Base-by-base conservation (phyloP, 2,329 filamentous ascomycete genomes). In the Claviceps sp. region DNA sequence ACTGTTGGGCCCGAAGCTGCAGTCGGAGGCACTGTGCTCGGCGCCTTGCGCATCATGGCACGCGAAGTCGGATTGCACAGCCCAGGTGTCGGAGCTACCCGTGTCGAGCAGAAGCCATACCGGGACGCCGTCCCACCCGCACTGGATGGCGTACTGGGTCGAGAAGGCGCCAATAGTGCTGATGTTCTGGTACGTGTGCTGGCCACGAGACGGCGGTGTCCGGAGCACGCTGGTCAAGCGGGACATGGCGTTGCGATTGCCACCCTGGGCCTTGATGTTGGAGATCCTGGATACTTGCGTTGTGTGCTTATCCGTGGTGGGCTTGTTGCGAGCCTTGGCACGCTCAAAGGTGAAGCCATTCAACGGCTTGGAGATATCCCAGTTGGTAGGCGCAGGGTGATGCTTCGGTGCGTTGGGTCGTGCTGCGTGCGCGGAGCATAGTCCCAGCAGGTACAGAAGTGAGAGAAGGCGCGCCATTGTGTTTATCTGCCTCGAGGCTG, bases 61-160 rank as follows among this genome's bases (percentile, higher is more conserved):
- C 44, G 61, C 59, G 55, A 75, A 75, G 34, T 66, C 64, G 1
- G 58, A 59, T 11, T 64, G 63, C 37, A 68, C 67, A 2, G 70
- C 67, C 74, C 74, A 78, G 1, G 74, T 77, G 55, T 78, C 75
- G 22, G 73, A 70, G 58, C 73, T 76, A 24, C 72, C 74, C 0
- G 74, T 76, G 56, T 77, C 74, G 47, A 78, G 64, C 13, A 75
- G 58, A 30, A 78, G 59, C 63, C 66, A 70, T 34, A 70, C 57
- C 0, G 65, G 63, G 7, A 60, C 60, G 16, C 62, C 62, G 38
- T 71, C 68, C 69, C 70, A 72, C 4, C 52, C 57, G 46, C 69
- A 70, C 47, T 70, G 60, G 44, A 72, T 62, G 51, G 67, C 68
- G 50, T 72, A 72, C 50, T 71, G 69, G 2, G 69, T 72, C 5